Conservation (phyloP, 148 eudicot genomes). For the Polygonum aviculare region DNA sequence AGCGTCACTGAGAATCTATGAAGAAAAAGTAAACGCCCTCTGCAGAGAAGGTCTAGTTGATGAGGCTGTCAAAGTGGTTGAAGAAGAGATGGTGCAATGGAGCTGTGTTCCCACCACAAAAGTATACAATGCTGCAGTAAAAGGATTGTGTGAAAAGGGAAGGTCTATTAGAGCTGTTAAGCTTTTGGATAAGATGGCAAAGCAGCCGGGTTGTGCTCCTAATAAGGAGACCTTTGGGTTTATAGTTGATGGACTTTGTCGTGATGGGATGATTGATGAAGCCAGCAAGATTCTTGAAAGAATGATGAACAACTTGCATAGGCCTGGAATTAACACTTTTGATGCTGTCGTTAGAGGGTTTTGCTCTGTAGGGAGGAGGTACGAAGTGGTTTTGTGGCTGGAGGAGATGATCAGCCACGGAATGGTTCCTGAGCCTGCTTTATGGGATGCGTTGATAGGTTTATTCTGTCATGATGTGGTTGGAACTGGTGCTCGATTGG, state of each 20-base stretch:
- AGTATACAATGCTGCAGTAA: slow-evolving; percentile 42
- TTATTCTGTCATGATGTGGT: slow-evolving; percentile 29
- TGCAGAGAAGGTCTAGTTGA: slow-evolving; percentile 40
- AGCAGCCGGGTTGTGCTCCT: slow-evolving; percentile 50
- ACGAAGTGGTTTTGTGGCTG: slow-evolving; percentile 71
- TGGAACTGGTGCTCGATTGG: slow-evolving; percentile 14
- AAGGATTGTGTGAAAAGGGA: slow-evolving; percentile 44
- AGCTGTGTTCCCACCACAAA: slow-evolving; percentile 58
- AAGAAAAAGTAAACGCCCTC: slow-evolving; percentile 61
- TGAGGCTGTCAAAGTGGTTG: slow-evolving; percentile 59
- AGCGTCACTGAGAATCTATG: slow-evolving; percentile 36
- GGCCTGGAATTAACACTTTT: slow-evolving; percentile 40
- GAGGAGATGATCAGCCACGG: slow-evolving; percentile 91
- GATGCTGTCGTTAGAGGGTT: slow-evolving; percentile 59
- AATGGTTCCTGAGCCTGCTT: slow-evolving; percentile 37
- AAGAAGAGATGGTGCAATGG: slow-evolving; percentile 52
- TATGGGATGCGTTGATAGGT: slow-evolving; percentile 52
- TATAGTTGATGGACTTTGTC: slow-evolving; percentile 56
- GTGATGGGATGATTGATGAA: slow-evolving; percentile 48
- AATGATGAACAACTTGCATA: slow-evolving; percentile 48
- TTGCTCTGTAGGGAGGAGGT: slow-evolving; percentile 36
- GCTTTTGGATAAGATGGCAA: slow-evolving; percentile 62
- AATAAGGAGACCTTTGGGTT: slow-evolving; percentile 48
- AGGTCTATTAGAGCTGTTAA: slow-evolving; percentile 36
- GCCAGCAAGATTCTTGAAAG: slow-evolving; percentile 55